These are phyloP conservation scores for Pterulicium gracile DNA, from an alignment of 1,284 basidiomycete species.

Conservation along the genomic window DNA sequence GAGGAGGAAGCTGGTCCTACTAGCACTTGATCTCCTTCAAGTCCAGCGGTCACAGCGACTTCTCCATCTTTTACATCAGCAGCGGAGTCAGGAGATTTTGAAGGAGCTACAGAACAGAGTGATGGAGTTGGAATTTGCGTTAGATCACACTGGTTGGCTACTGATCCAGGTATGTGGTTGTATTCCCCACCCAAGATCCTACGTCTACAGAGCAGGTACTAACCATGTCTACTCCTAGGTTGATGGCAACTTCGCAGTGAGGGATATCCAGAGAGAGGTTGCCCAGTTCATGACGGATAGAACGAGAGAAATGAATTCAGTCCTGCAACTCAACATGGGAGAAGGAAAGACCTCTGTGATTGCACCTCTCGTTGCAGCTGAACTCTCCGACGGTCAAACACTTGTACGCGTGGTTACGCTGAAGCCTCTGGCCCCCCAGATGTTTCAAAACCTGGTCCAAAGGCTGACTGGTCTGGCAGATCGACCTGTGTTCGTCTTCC, in stretches of 20 bases:
- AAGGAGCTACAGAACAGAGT: slow-evolving; percentile 23
- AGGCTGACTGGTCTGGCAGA: slow-evolving; percentile 31
- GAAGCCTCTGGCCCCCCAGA: slow-evolving; percentile 30
- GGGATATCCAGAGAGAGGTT: slow-evolving; percentile 28
- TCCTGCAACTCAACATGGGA: slow-evolving; percentile 47
- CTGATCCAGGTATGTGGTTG: slow-evolving; percentile 24
- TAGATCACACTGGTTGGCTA: slow-evolving; percentile 29
- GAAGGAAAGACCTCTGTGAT: slow-evolving; percentile 50
- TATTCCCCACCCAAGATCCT: background rate
- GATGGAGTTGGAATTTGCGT: slow-evolving; percentile 11
- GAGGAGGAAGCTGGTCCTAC: too few relatives aligned
- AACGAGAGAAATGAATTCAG: slow-evolving; percentile 22
- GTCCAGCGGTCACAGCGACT: slow-evolving; percentile 25
- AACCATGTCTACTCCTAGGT: slow-evolving; percentile 20
- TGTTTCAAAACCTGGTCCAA: slow-evolving; percentile 36
- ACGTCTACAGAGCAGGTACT: background rate
- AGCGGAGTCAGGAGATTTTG: slow-evolving; percentile 18
- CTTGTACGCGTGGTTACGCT: slow-evolving; percentile 37
- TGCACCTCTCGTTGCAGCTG: slow-evolving; percentile 28
- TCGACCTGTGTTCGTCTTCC: slow-evolving; percentile 36
- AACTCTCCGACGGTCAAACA: slow-evolving; percentile 29
- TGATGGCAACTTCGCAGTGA: slow-evolving; percentile 29
- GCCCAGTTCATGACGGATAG: slow-evolving; percentile 39
- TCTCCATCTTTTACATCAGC: slow-evolving; percentile 10
- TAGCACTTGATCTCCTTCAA: slow-evolving; percentile 17